These are phyloP conservation scores for Podospora pseudoanserina DNA, from an alignment of 495 filamentous ascomycete genomes.

Conservation along the genomic window DNA sequence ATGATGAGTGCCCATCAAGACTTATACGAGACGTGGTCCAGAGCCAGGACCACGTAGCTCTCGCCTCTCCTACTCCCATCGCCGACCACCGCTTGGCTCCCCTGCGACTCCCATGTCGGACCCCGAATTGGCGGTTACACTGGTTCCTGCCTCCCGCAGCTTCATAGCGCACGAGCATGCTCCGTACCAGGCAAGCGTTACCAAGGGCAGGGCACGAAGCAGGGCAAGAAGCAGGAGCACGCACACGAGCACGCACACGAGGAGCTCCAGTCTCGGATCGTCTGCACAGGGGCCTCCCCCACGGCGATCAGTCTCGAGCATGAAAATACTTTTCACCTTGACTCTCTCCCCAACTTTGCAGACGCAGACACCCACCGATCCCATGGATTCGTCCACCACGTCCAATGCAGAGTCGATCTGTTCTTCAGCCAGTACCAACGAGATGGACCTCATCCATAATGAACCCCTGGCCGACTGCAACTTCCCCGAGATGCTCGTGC, in stretches of 20 bases:
- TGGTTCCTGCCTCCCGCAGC: constrained; percentile 16
- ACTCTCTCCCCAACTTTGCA: constrained; percentile 11
- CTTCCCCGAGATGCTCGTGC: constrained; percentile 44
- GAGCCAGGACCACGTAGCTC: neutral
- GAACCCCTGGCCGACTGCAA: constrained; percentile 35
- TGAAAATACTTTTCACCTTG: constrained; percentile 19
- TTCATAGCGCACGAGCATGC: neutral
- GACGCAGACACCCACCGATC: constrained; percentile 2
- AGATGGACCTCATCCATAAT: constrained; percentile 12
- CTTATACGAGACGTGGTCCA: constrained; percentile 14
- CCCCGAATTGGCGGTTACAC: constrained; percentile 29
- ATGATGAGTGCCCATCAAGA: neutral
- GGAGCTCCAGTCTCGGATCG: constrained; percentile 16
- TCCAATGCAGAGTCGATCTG: neutral
- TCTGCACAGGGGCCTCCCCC: constrained; percentile 28
- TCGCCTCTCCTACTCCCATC: neutral
- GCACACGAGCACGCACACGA: neutral
- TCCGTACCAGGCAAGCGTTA: constrained; percentile 1
- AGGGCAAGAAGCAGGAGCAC: neutral
- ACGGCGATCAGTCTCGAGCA: constrained; percentile 27
- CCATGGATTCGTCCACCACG: constrained; percentile 5
- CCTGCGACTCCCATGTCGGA: constrained; percentile 20
- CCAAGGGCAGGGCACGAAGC: neutral
- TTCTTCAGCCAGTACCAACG: constrained; percentile 5
- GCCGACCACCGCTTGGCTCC: constrained; percentile 11